Evolutionary conservation across 139 green algal genomes (phyloP).

Genomic region (Spirogloea muscicola): DNA sequence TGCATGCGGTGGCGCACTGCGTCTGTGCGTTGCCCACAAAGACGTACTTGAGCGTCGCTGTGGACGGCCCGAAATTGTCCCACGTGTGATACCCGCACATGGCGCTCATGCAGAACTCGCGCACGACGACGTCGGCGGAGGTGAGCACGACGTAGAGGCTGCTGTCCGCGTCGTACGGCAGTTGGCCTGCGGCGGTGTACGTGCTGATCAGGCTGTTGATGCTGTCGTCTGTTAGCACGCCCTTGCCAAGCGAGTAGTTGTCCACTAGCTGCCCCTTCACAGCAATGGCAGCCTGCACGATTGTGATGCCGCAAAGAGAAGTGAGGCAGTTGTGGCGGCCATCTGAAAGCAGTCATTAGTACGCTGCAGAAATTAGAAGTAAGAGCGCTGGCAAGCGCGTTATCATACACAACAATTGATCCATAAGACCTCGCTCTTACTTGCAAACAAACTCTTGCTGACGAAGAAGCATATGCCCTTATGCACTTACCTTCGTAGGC

Average conservation of each 20-base stretch:
- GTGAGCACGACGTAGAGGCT: neutral
- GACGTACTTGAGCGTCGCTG: neutral
- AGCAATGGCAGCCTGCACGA: too few relatives aligned
- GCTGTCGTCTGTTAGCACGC: neutral
- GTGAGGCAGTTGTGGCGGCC: too few relatives aligned
- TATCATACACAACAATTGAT: too few relatives aligned
- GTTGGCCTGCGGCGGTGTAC: neutral
- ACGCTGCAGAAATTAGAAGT: too few relatives aligned
- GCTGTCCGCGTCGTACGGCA: neutral
- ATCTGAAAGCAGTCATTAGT: too few relatives aligned
- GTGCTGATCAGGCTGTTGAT: neutral
- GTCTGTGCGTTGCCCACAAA: neutral
- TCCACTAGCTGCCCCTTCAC: neutral
- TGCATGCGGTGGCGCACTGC: too few relatives aligned
- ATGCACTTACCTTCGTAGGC: too few relatives aligned
- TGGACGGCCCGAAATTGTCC: neutral
- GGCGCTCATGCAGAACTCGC: neutral
- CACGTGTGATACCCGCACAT: neutral
- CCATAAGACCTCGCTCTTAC: too few relatives aligned
- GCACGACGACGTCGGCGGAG: neutral
- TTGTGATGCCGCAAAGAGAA: too few relatives aligned
- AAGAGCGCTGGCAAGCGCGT: too few relatives aligned
- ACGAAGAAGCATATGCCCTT: too few relatives aligned
- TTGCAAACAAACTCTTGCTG: too few relatives aligned
- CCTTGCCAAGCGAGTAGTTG: neutral